Conservation (phyloP, 371 early-diverging fungal genomes). For the Parasitella parasitica region DNA sequence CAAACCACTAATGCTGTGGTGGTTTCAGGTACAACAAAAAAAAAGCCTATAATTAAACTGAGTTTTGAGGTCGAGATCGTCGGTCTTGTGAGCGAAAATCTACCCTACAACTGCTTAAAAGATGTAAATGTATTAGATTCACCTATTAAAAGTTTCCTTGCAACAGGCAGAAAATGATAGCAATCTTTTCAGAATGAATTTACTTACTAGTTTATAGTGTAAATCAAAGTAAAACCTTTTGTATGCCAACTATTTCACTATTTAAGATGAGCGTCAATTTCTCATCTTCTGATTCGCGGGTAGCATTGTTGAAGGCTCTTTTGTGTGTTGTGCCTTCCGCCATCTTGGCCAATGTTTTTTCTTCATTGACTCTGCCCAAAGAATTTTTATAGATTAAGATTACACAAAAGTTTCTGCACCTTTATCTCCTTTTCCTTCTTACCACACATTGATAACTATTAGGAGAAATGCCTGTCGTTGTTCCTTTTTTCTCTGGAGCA, state of each 20-base stretch:
- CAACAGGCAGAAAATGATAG: constrained; percentile 14
- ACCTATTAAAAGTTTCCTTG: constrained; percentile 5
- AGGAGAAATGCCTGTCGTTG: constrained; percentile 30
- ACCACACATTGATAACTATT: neutral
- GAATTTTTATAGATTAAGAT: neutral
- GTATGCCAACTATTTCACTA: neutral
- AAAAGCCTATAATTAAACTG: neutral
- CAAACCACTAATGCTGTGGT: neutral
- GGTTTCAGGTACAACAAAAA: neutral
- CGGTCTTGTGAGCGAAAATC: neutral
- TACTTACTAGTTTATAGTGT: neutral
- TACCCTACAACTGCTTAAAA: neutral
- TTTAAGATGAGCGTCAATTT: constrained; percentile 4
- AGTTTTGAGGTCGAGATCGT: neutral
- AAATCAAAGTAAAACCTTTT: neutral
- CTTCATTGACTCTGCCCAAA: neutral
- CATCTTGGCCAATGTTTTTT: neutral
- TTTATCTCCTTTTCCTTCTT: neutral
- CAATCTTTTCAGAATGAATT: constrained; percentile 2
- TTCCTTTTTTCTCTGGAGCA: constrained; percentile 41
- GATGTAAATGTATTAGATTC: neutral
- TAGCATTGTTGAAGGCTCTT: neutral
- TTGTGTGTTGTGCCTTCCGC: neutral
- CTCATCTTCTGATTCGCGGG: neutral
- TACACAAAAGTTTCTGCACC: neutral